Evolutionary conservation across 2,329 filamentous ascomycete genomes (phyloP), one percentile per base, ranked within the genome.

Genomic region (Allantophomopsis cytisporea): DNA sequence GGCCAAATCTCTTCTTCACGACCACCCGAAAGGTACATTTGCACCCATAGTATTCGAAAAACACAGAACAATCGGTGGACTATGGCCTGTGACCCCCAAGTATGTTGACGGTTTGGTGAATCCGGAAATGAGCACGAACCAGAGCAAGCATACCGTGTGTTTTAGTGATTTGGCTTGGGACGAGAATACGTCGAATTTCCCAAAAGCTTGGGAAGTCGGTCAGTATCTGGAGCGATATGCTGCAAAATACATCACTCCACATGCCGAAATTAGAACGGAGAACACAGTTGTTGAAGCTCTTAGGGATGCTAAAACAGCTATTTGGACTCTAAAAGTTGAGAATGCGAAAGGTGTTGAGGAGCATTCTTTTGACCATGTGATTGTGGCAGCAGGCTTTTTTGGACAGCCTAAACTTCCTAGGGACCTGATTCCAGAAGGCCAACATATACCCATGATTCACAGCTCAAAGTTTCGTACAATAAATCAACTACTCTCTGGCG

Each of bases 351-450:
- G 16, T 2, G 7, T 23, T 18, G 30, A 39, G 21, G 37, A 31
- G 14, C 35, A 47, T 11, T 39, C 48, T 32, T 91, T 86, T 47
- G 81, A 91, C 54, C 71, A 79, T 44, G 60, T 93, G 2, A 54
- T 93, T 5, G 66, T 91, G 1, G 74, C 80, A 0, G 80, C 80
- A 1, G 85, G 85, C 0, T 89, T 83, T 61, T 91, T 91, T 54
- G 76, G 80, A 2, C 66, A 66, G 30, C 73, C 70, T 1, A 57
- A 70, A 21, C 60, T 74, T 7, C 73, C 76, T 0, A 57, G 65
- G 1, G 56, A 64, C 2, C 45, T 66, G 1, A 41, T 59, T 40
- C 7, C 15, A 23, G 28, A 20, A 21, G 12, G 30, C 13, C 42
- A 52, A 2, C 52, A 59, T 1, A 55, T 75, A 1, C 73, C 70